A percentile compares a stretch with the other conserved stretches of the same genome.
Evolutionary conservation across 2,329 filamentous ascomycete species (phyloP).

Genomic region (Hymenotorrendiella dingleyae): DNA sequence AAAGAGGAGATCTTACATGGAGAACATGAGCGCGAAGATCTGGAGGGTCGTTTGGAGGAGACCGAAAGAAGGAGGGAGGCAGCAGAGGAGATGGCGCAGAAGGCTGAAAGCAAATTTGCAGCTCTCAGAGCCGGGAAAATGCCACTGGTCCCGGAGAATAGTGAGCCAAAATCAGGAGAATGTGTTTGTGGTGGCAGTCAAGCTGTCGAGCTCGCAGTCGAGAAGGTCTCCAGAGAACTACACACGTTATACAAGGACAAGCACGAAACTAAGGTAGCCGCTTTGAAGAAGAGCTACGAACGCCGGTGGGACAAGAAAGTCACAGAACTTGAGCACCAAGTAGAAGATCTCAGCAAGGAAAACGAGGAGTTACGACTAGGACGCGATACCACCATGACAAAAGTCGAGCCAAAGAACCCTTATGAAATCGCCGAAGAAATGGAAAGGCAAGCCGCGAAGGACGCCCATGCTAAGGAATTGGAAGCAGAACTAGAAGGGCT

Average conservation of each 20-base stretch:
- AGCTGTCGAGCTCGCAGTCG: conserved; percentile 79
- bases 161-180: conserved; percentile 25
- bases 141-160: conserved; percentile 32
- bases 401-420: conserved; percentile 42
- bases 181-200: conserved; percentile 27
- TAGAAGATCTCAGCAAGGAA: conserved; percentile 64
- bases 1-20: conserved; percentile 73
- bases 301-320: conserved; percentile 84
- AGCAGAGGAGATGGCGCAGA: conserved; percentile 68
- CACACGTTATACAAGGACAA: conserved; percentile 94
- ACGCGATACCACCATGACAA: conserved; percentile 60
- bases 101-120: conserved; percentile 70
- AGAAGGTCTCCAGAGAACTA: conserved; percentile 89
- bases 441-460: conserved; percentile 63
- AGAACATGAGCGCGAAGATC: conserved; percentile 75
- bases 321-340: conserved; percentile 65
- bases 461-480: conserved; percentile 77
- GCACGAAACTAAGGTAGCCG: conserved; percentile 91
- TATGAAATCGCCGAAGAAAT: conserved; percentile 35
- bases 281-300: conserved; percentile 81
- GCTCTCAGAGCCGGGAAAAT: conserved; percentile 62
- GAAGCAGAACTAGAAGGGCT: conserved; percentile 69
- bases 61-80: conserved; percentile 68
- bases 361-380: conserved; percentile 62
- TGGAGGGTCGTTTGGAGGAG: conserved; percentile 71